Percentiles rank a stretch among this genome's conserved stretches.
phyloP scores from a whole-genome alignment of 2,329 filamentous ascomycete species.

The Xylaria sp. region DNA sequence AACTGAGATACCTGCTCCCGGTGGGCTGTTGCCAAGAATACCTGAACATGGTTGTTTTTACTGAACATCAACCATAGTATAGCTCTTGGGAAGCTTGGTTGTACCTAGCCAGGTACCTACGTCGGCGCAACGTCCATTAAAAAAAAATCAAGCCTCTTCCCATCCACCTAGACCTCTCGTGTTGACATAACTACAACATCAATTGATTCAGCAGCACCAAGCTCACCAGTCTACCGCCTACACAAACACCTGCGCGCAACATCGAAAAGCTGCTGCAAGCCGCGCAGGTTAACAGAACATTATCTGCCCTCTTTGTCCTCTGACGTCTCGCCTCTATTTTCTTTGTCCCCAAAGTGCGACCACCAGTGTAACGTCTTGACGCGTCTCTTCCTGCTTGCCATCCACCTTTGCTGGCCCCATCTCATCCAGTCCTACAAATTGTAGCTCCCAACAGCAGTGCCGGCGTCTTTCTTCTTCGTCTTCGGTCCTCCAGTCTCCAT shows the following conservation, averaged over 20 bases:
- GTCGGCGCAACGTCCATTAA: conserved; percentile 8
- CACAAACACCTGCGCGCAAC: conserved; percentile 28
- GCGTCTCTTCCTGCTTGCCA: conserved; percentile 21
- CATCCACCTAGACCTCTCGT: conserved; percentile 19
- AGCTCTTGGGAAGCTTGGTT: no score
- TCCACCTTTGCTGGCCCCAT: neutral
- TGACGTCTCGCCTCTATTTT: neutral
- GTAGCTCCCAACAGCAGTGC: conserved; percentile 5
- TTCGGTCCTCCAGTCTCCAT: neutral
- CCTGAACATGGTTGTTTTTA: no score
- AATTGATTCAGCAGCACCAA: neutral
- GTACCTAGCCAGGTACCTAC: neutral
- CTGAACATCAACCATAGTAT: no score
- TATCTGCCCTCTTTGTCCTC: neutral
- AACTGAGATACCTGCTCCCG: no score
- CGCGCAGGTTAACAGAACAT: conserved; percentile 20
- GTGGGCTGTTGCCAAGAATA: no score
- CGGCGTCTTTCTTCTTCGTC: conserved; percentile 18
- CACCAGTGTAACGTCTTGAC: conserved; percentile 9
- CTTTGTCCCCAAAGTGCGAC: neutral
- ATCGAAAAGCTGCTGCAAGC: conserved; percentile 25
- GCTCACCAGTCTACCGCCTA: neutral
- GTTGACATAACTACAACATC: conserved; percentile 26
- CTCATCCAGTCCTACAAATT: neutral
- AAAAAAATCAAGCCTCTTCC: conserved; percentile 46